Percentiles rank a stretch among this genome's conserved stretches.
Evolutionary conservation across 164 flowering plant species (phyloP).

Genomic region (Protea cynaroides): DNA sequence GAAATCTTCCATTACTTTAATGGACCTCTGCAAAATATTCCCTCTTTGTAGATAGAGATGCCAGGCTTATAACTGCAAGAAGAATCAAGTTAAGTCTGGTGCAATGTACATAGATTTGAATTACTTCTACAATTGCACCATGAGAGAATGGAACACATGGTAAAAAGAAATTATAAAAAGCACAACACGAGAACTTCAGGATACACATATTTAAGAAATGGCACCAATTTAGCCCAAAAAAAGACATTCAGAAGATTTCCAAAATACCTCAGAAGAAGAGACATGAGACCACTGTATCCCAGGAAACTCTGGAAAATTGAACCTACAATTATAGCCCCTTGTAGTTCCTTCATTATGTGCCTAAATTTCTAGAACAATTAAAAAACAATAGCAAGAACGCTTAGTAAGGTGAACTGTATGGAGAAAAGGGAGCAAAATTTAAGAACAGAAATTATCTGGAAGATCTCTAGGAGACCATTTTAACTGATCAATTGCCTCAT

Average conservation of each 20-base stretch:
- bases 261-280: slow-evolving; percentile 65
- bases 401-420: neutral
- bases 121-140: no score
- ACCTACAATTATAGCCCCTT: slow-evolving; percentile 88
- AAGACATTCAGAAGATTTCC: slow-evolving; percentile 2
- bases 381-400: slow-evolving; percentile 1
- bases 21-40: no score
- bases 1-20: no score
- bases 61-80: no score
- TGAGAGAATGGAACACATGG: no score
- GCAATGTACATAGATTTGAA: no score
- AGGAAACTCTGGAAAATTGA: slow-evolving; percentile 74
- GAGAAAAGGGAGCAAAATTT: neutral
- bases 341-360: slow-evolving; percentile 87
- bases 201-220: neutral
- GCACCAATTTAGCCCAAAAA: neutral
- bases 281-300: slow-evolving; percentile 82
- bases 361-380: slow-evolving; percentile 64
- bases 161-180: neutral
- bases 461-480: no score
- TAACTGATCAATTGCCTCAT: no score
- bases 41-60: no score
- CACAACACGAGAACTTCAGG: neutral
- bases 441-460: no score
- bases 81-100: no score